A percentile compares a stretch with the other conserved stretches of the same genome.
Evolutionary conservation across 1,284 basidiomycete species (phyloP).

Genomic region (Cryptococcus sp.): DNA sequence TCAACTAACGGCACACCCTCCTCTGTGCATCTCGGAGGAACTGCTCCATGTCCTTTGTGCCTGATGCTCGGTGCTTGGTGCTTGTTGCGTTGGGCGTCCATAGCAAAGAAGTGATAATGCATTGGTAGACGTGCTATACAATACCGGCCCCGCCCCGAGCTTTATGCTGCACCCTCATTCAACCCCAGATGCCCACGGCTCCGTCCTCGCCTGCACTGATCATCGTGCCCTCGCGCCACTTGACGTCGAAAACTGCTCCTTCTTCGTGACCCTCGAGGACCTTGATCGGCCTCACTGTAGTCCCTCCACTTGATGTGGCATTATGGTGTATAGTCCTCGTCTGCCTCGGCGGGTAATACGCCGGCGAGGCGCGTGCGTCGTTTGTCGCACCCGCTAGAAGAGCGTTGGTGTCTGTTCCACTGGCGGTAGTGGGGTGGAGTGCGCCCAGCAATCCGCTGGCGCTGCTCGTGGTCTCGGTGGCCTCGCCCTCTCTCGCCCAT

Average conservation of each 20-base stretch:
- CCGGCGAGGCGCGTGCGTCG: constrained; percentile 15
- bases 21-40: no score
- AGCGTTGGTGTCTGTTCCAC: no score
- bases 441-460: neutral
- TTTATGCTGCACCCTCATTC: no score
- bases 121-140: no score
- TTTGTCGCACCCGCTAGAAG: neutral
- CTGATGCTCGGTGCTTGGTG: no score
- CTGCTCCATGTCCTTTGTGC: no score
- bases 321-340: neutral
- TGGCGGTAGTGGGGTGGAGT: neutral
- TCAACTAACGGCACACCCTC: no score
- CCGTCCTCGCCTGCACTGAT: constrained; percentile 54
- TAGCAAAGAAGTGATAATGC: no score
- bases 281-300: constrained; percentile 30
- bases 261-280: constrained; percentile 35
- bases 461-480: neutral
- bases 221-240: constrained; percentile 48
- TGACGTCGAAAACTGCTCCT: constrained; percentile 52
- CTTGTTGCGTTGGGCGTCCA: no score
- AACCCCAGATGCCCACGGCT: constrained; percentile 51
- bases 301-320: constrained; percentile 4
- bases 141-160: no score
- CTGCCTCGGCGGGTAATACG: constrained; percentile 33
- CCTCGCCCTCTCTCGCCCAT: constrained; percentile 42